phyloP scores from a whole-genome alignment of 2,329 filamentous ascomycete species.

The Fusarium citri region DNA sequence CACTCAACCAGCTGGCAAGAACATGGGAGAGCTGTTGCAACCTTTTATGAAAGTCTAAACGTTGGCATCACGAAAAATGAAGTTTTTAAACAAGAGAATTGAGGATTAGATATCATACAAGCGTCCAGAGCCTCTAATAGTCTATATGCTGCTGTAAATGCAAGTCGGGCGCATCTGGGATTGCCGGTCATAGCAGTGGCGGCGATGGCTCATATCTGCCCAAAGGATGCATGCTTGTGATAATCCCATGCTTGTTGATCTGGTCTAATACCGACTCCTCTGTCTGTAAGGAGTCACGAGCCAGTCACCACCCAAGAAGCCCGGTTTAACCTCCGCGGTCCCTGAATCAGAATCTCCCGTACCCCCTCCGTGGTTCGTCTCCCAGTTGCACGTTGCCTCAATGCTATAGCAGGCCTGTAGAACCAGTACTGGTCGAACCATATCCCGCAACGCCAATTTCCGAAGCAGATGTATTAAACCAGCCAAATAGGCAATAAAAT shows the following conservation, averaged over 20 bases:
- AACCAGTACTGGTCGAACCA: conserved; percentile 6
- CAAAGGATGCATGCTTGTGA: conserved; percentile 7
- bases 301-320: conserved; percentile 24
- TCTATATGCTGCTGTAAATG: conserved; percentile 41
- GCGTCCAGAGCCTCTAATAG: conserved; percentile 39
- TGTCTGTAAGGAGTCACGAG: conserved; percentile 1
- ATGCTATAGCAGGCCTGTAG: conserved; percentile 24
- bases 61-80: background rate
- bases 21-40: background rate
- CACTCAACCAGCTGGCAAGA: background rate
- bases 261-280: conserved; percentile 24
- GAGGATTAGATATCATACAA: conserved; percentile 45
- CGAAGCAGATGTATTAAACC: conserved; percentile 42
- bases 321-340: conserved; percentile 26
- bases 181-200: conserved; percentile 2
- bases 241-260: conserved; percentile 16
- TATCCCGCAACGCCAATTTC: conserved; percentile 46
- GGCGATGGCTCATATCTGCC: conserved; percentile 18
- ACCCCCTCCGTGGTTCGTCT: conserved; percentile 34
- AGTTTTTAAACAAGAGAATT: conserved; percentile 26
- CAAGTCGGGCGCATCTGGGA: conserved; percentile 8
- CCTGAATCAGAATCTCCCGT: conserved; percentile 28
- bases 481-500: conserved; percentile 39
- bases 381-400: conserved; percentile 31
- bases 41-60: background rate